Percentiles rank a stretch among this genome's conserved stretches.
These are phyloP conservation scores for Coemansia guatemalensis DNA, from an alignment of 192 early-diverging fungal species.

Conservation along the genomic window DNA sequence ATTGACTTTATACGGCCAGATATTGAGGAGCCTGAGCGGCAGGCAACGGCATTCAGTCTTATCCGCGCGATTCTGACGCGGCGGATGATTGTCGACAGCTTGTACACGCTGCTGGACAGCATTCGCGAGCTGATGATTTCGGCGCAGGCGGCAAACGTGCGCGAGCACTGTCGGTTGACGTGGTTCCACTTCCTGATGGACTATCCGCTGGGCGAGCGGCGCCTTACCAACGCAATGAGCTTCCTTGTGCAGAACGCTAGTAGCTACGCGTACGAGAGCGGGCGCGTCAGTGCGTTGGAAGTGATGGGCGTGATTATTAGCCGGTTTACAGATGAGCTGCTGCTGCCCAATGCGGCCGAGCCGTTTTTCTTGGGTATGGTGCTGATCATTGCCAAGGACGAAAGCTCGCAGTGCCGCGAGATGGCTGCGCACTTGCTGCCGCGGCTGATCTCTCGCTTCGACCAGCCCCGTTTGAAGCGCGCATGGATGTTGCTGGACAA, in stretches of 20 bases:
- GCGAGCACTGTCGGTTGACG: constrained; percentile 80
- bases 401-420: constrained; percentile 87
- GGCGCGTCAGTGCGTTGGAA: constrained; percentile 87
- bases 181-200: constrained; percentile 92
- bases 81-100: constrained; percentile 80
- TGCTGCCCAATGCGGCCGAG: constrained; percentile 74
- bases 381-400: constrained; percentile 86
- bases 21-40: constrained; percentile 84
- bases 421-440: constrained; percentile 80
- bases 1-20: constrained; percentile 82
- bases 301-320: constrained; percentile 76
- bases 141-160: constrained; percentile 70
- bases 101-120: constrained; percentile 93
- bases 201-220: constrained; percentile 86
- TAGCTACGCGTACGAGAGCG: constrained; percentile 86
- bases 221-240: constrained; percentile 80
- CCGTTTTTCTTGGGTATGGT: constrained; percentile 84
- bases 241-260: constrained; percentile 88
- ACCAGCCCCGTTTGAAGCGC: constrained; percentile 60
- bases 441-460: constrained; percentile 62
- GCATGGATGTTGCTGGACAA: constrained; percentile 68
- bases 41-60: constrained; percentile 80
- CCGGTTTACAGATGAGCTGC: constrained; percentile 75
- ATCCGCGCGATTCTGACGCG: constrained; percentile 85
- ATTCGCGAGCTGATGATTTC: constrained; percentile 85